Evolutionary conservation across 345 rosid species (phyloP), one percentile per base, ranked within the genome.

Genomic region (Salix suchowensis): DNA sequence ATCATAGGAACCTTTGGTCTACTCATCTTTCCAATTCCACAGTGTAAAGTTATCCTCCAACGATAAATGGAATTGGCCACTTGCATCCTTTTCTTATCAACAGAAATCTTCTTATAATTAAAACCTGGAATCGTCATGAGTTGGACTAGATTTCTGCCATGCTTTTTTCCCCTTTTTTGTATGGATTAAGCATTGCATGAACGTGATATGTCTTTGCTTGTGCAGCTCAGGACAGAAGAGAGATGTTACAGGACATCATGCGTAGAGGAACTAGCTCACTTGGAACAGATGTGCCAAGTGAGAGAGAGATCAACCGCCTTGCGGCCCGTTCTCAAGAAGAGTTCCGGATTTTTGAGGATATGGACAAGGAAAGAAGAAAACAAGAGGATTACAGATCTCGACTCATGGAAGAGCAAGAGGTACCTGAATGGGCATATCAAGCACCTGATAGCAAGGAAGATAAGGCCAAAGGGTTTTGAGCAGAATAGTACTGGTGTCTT

Each of bases 281-380:
- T 24, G 99, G 99, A 79, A 87, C 86, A 34, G 99, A 94, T 76
- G 97, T 96, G 74, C 99, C 99, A 11, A 96, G 97, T 77, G 99
- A 96, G 88, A 94, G 97, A 85, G 99, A 96, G 85, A 96, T 96
- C 83, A 96, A 96, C 82, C 84, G 97, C 60, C 97, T 96, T 4
- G 99, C 97, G 14, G 98, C 99, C 60, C 89, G 99, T 70, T 69
- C 93, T 28, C 92, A 87, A 37, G 98, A 94, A 69, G 99, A 96
- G 82, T 92, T 91, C 81, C 87, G 93, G 85, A 76, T 91, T 84
- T 96, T 96, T 78, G 98, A 96, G 84, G 88, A 87, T 76, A 94
- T 96, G 99, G 99, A 96, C 48, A 94, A 89, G 82, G 95, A 94
- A 84, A 91, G 98, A 83, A 85, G 94, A 82, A 86, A 81, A 67